phyloP scores from a whole-genome alignment of 2,329 filamentous ascomycete species.

The Aspergillaceae sp. region DNA sequence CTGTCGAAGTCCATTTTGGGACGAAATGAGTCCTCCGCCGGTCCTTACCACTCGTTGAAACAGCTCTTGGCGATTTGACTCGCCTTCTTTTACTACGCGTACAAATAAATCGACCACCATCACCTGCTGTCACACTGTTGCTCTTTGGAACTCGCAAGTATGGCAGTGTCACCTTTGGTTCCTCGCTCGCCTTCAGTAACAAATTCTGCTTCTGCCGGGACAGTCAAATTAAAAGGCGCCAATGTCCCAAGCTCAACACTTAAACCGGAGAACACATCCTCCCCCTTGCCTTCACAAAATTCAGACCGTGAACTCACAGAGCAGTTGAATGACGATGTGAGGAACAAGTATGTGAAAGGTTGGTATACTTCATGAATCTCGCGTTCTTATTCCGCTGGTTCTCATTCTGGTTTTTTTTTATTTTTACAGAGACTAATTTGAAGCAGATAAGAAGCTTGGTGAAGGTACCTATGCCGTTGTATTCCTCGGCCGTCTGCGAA shows the following conservation, averaged over 20 bases:
- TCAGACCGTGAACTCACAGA: constrained; percentile 49
- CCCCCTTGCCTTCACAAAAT: constrained; percentile 10
- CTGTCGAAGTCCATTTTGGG: neutral
- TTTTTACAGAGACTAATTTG: neutral
- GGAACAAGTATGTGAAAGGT: constrained; percentile 86
- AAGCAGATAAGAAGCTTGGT: constrained; percentile 73
- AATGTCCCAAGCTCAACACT: constrained; percentile 21
- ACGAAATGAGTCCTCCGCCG: neutral
- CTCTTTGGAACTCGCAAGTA: constrained; percentile 5
- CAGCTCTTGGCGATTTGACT: neutral
- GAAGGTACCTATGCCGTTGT: constrained; percentile 97
- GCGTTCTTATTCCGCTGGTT: neutral
- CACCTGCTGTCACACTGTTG: no score
- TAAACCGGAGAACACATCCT: constrained; percentile 9
- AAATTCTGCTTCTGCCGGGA: constrained; percentile 23
- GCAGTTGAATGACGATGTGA: constrained; percentile 71
- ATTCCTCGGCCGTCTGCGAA: constrained; percentile 72
- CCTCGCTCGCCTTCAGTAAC: constrained; percentile 29
- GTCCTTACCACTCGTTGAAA: neutral
- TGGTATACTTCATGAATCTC: constrained; percentile 8
- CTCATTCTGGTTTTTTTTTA: neutral
- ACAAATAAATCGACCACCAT: no score
- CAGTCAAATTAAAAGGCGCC: constrained; percentile 26
- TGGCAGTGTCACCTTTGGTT: constrained; percentile 38
- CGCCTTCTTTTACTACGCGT: no score